Base-by-base conservation (phyloP, 2,329 filamentous ascomycete genomes). In the Calycina marina region DNA sequence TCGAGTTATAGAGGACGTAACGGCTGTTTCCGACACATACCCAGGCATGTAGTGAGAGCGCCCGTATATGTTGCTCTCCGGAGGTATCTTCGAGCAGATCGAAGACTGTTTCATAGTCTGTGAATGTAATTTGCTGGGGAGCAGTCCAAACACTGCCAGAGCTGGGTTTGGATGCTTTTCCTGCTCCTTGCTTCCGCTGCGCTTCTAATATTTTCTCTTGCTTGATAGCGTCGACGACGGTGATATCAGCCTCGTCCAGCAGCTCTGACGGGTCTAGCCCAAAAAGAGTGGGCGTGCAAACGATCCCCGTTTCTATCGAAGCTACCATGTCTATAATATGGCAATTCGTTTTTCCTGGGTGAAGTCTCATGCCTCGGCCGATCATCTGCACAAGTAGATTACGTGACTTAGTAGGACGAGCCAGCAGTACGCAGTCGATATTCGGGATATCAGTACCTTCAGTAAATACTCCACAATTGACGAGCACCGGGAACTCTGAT, bases 311-410 rank as follows among this genome's bases (percentile, higher is more conserved):
- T 31, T 76, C 73, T 14, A 96, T 61, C 22, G 76, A 84, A 0
- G 86, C 79, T 0, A 96, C 90, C 73, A 98, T 85, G 55, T 98
- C 90, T 48, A 98, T 92, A 38, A 98, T 66, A 53, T 96, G 90
- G 45, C 90, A 98, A 49, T 96, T 72, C 24, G 75, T 60, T 56
- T 98, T 98, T 9, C 70, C 79, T 1, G 75, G 63, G 51, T 83
- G 69, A 24, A 94, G 59, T 25, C 90, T 73, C 72, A 98, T 81
- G 4, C 90, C 90, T 46, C 90, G 71, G 1, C 90, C 90, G 40
- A 98, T 93, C 90, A 98, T 98, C 56, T 98, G 90, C 1, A 96
- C 74, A 1, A 98, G 69, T 2, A 98, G 61, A 46, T 94, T 96
- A n/a, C 81, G 74, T 11, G 90, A 96, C 44, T 77, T 76, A 1